A percentile compares a stretch with the other conserved stretches of the same genome.
Evolutionary conservation across 768 basidiomycete species (phyloP).

Genomic region (Pleurotus cornucopiae): DNA sequence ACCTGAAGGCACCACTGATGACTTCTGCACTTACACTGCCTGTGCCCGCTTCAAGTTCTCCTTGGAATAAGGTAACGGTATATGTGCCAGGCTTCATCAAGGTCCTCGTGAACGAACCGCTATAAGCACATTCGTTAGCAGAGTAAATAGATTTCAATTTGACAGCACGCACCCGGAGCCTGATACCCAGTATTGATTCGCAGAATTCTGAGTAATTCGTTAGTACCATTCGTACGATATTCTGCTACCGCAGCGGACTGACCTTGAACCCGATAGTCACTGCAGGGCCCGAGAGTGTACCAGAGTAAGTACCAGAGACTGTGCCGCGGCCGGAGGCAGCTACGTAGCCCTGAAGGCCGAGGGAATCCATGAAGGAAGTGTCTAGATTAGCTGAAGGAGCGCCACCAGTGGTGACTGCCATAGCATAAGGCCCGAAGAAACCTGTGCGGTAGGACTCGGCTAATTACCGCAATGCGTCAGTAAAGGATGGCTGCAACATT

Average conservation of each 20-base stretch:
- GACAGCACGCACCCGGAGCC: conserved; percentile 27
- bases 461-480: neutral
- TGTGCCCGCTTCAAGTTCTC: conserved; percentile 40
- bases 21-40: conserved; percentile 24
- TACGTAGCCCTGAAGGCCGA: conserved; percentile 41
- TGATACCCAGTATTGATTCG: conserved; percentile 43
- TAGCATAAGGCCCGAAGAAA: conserved; percentile 46
- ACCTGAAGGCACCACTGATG: neutral
- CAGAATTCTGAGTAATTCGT: conserved; percentile 27
- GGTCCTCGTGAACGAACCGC: conserved; percentile 38
- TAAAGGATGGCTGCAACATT: neutral
- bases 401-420: conserved; percentile 37
- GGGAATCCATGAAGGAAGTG: conserved; percentile 37
- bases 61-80: conserved; percentile 39
- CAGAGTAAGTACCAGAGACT: conserved; percentile 38
- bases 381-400: conserved; percentile 37
- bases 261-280: conserved; percentile 42
- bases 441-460: conserved; percentile 39
- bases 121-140: conserved; percentile 9
- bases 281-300: conserved; percentile 32
- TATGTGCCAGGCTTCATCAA: conserved; percentile 48
- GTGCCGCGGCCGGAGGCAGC: conserved; percentile 40
- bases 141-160: neutral
- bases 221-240: neutral
- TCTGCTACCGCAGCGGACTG: neutral